These are phyloP conservation scores for Solanum hybrid DNA, from an alignment of 305 asterid genomes.

Conservation along the genomic window DNA sequence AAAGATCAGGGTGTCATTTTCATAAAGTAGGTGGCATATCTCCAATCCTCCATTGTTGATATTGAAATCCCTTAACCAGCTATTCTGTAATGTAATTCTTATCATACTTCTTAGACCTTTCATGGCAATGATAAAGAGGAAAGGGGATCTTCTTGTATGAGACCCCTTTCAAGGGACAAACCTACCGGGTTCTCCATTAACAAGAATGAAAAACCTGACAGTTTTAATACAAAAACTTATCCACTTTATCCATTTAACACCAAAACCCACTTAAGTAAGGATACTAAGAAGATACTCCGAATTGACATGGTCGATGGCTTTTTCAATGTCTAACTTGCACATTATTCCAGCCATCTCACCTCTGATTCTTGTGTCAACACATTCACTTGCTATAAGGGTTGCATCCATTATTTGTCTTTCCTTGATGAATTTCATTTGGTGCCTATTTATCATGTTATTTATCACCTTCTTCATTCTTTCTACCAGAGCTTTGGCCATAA, in stretches of 20 bases:
- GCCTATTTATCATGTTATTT: background rate
- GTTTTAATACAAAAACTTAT: too few relatives aligned
- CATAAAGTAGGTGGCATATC: too few relatives aligned
- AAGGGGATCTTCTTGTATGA: too few relatives aligned
- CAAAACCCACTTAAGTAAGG: background rate
- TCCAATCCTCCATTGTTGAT: too few relatives aligned
- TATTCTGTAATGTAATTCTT: too few relatives aligned
- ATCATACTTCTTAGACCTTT: too few relatives aligned
- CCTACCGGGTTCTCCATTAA: too few relatives aligned
- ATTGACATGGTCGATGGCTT: background rate
- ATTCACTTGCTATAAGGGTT: background rate
- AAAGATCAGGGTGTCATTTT: too few relatives aligned
- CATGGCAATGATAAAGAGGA: too few relatives aligned
- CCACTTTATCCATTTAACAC: background rate
- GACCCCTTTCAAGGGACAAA: too few relatives aligned
- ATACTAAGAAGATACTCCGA: background rate
- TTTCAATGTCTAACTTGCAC: background rate
- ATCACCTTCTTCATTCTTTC: background rate
- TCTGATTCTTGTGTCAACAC: background rate
- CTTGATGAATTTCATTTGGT: background rate
- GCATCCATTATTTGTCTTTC: background rate
- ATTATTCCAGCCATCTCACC: background rate
- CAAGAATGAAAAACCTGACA: too few relatives aligned
- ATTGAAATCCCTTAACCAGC: too few relatives aligned
- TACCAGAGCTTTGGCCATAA: background rate